These are phyloP conservation scores for Candida koratica DNA, from an alignment of 805 yeast genomes.

Conservation along the genomic window DNA sequence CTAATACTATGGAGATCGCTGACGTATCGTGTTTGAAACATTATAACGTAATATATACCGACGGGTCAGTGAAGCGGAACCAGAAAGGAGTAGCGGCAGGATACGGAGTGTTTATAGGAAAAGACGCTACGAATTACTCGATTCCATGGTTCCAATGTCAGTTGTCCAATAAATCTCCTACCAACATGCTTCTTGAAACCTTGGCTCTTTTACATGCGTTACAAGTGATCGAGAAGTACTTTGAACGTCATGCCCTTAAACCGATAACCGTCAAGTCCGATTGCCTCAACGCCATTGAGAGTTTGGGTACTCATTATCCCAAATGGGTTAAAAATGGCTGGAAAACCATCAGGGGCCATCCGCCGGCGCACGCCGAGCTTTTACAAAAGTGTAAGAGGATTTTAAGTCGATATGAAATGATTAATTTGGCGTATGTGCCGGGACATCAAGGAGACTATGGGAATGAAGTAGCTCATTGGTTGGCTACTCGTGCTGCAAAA, in stretches of 20 bases:
- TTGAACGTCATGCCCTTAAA: not conserved
- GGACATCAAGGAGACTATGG: constrained; percentile 73
- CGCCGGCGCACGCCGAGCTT: constrained; percentile 53
- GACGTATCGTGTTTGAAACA: not conserved
- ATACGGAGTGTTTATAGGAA: constrained; percentile 63
- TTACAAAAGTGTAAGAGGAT: constrained; percentile 31
- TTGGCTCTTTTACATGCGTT: constrained; percentile 61
- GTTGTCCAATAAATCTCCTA: constrained; percentile 34
- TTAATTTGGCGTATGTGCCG: constrained; percentile 56
- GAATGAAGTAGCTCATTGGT: constrained; percentile 69
- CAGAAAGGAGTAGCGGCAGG: constrained; percentile 48
- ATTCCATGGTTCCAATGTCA: constrained; percentile 1
- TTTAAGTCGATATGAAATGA: constrained; percentile 12
- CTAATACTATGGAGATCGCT: not conserved
- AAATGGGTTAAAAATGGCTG: constrained; percentile 58
- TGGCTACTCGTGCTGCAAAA: constrained; percentile 66
- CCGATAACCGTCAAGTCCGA: constrained; percentile 53
- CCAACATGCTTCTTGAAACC: constrained; percentile 82
- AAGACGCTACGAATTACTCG: constrained; percentile 44
- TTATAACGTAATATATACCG: constrained; percentile 51
- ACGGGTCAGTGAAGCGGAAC: constrained; percentile 70
- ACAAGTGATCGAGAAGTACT: constrained; percentile 6
- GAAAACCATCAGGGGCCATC: constrained; percentile 38
- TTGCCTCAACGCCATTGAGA: constrained; percentile 60
- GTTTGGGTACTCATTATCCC: constrained; percentile 53